Evolutionary conservation across 495 filamentous ascomycete genomes (phyloP), one percentile per base, ranked within the genome.

Genomic region (Aspergillus hancockii): DNA sequence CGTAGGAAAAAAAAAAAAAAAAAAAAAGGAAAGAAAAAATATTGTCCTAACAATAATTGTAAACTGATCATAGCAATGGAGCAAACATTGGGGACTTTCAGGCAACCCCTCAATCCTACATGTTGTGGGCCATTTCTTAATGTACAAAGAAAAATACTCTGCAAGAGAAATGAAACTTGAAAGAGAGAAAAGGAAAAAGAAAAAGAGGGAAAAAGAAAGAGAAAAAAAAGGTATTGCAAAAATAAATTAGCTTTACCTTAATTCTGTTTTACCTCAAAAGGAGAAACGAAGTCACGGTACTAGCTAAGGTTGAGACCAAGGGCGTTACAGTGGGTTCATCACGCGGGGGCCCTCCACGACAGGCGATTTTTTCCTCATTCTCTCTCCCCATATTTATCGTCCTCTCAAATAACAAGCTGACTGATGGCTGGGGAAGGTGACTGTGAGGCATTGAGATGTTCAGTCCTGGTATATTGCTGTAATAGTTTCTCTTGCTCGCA

Each of bases 311-410:
- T 49, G 19, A 49, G 21, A 23, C 40, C 21, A 30, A 49, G n/a
- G 12, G 5, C 46, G 25, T 49, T 49, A 41, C 38, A 41, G 38
- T 55, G 52, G 36, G 31, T 52, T 52, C 18, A 21, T 32, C 28
- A 36, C 28, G 28, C 31, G 50, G 28, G 50, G 49, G n/a, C 31
- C 38, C 50, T 52, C 49, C 49, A 34, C 49, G 49, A 36, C 50
- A n/a, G 50, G 50, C 50, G 31, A 52, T 36, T 52, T 52, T 52
- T 52, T 18, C 36, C 43, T 32, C 22, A 46, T 46, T 55, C 13
- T 38, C 54, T 19, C n/a, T 36, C 50, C 32, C 47, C 47, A 28
- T 50, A 13, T n/a, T 31, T 31, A 50, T 50, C 23, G 14, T 50
- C 25, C 47, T 25, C 38, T 41, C 16, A 14, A n/a, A 7, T 41